These are phyloP conservation scores for Myxozyma neotropica DNA, from an alignment of 805 yeast genomes.

Conservation along the genomic window DNA sequence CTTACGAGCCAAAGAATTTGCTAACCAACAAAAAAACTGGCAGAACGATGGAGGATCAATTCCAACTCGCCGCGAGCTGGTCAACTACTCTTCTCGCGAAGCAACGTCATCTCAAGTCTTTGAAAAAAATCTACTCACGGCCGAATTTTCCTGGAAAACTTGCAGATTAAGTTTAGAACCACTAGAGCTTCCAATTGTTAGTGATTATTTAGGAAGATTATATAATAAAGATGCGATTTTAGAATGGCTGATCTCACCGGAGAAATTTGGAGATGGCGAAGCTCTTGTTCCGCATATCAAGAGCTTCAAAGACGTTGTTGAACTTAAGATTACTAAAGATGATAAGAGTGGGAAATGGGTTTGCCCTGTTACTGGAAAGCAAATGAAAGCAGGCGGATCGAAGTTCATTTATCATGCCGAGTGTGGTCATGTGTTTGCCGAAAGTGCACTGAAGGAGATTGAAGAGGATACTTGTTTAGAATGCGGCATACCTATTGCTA, in stretches of 20 bases:
- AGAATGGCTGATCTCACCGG: slow-evolving; percentile 54
- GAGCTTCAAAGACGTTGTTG: slow-evolving; percentile 51
- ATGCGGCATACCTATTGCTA: slow-evolving; percentile 43
- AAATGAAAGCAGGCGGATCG: slow-evolving; percentile 44
- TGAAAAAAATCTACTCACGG: slow-evolving; percentile 26
- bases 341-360: slow-evolving; percentile 36
- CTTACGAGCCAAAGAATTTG: neutral
- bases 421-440: slow-evolving; percentile 42
- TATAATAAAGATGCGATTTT: slow-evolving; percentile 66
- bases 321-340: slow-evolving; percentile 41
- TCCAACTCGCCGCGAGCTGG: slow-evolving; percentile 36
- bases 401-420: slow-evolving; percentile 51
- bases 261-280: slow-evolving; percentile 39
- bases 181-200: slow-evolving; percentile 58
- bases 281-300: slow-evolving; percentile 44
- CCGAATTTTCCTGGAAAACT: slow-evolving; percentile 44
- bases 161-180: slow-evolving; percentile 53
- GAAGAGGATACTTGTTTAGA: slow-evolving; percentile 35
- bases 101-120: slow-evolving; percentile 31
- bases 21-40: neutral
- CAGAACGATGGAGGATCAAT: slow-evolving; percentile 39
- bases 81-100: slow-evolving; percentile 24
- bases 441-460: slow-evolving; percentile 33
- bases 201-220: slow-evolving; percentile 68
- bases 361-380: slow-evolving; percentile 48